Evolutionary conservation across 2,329 filamentous ascomycete genomes (phyloP).

Genomic region (Aspergillus pseudotamarii): DNA sequence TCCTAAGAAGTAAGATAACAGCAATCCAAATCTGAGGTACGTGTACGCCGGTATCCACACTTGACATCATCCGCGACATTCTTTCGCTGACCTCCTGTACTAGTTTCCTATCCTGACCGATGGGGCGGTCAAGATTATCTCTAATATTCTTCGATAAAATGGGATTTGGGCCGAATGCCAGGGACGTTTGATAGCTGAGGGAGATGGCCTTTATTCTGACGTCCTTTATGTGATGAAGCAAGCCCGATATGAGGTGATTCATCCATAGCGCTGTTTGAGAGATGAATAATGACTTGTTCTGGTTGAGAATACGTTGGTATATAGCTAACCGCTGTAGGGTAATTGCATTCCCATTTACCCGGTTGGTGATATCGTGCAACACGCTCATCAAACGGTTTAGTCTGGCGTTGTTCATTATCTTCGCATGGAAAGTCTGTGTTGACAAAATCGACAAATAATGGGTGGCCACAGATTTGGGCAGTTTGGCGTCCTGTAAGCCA

Average conservation of each 20-base stretch:
- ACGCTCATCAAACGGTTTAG: conserved; percentile 70
- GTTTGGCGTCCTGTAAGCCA: conserved; percentile 67
- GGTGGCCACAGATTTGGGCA: conserved; percentile 76
- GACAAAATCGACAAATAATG: conserved; percentile 80
- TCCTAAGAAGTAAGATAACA: conserved; percentile 74
- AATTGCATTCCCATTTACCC: conserved; percentile 78
- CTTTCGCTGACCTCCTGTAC: conserved; percentile 69
- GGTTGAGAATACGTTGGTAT: conserved; percentile 75
- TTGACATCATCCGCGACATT: conserved; percentile 67
- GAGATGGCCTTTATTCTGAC: conserved; percentile 74
- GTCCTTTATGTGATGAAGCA: conserved; percentile 78
- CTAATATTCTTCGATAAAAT: conserved; percentile 67
- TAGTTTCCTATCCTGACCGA: conserved; percentile 62
- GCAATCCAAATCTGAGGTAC: conserved; percentile 91
- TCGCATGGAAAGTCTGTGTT: conserved; percentile 75
- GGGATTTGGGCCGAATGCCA: conserved; percentile 69
- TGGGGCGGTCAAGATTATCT: conserved; percentile 53
- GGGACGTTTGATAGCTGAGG: conserved; percentile 71
- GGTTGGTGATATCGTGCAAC: conserved; percentile 71
- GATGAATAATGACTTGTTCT: conserved; percentile 71
- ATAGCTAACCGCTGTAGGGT: conserved; percentile 75
- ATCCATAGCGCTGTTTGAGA: conserved; percentile 75
- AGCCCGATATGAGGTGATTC: conserved; percentile 76
- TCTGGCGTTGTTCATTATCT: conserved; percentile 72
- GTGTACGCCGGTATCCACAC: conserved; percentile 61